These are phyloP conservation scores for Vigna hirtella DNA, from an alignment of 306 rosid species.

Conservation along the genomic window DNA sequence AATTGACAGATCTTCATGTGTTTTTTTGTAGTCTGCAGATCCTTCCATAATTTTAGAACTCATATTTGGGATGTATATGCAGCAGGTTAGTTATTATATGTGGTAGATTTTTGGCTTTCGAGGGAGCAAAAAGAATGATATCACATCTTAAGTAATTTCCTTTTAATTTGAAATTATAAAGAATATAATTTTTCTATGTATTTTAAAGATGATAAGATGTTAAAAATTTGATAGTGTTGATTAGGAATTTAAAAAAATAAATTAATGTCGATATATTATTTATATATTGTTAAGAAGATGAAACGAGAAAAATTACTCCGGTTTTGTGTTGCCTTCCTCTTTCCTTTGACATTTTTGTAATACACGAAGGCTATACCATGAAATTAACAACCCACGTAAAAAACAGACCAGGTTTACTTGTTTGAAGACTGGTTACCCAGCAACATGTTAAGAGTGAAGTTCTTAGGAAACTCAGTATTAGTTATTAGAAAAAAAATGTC, in stretches of 20 bases:
- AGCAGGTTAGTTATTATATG: neutral
- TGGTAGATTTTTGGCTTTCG: neutral
- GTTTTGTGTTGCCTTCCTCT: too few relatives aligned
- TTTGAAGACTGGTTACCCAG: constrained; percentile 16
- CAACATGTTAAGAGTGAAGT: neutral
- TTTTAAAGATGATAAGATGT: too few relatives aligned
- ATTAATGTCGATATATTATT: too few relatives aligned
- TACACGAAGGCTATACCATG: too few relatives aligned
- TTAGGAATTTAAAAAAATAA: too few relatives aligned
- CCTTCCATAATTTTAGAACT: constrained; percentile 4
- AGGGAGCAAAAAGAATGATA: neutral
- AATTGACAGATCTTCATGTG: constrained; percentile 11
- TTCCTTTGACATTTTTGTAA: too few relatives aligned
- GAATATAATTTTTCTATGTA: too few relatives aligned
- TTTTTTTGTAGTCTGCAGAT: neutral
- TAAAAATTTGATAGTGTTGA: too few relatives aligned
- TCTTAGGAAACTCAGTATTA: constrained; percentile 12
- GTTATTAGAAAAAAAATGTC: neutral
- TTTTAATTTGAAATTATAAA: too few relatives aligned
- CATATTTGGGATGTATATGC: neutral
- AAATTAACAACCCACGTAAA: too few relatives aligned
- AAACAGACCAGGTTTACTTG: neutral
- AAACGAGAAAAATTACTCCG: too few relatives aligned
- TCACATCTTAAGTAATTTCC: neutral
- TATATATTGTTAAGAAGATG: too few relatives aligned